These are phyloP conservation scores for Endotrypanum monterogeii DNA, from an alignment of 208 protist species.

Conservation along the genomic window DNA sequence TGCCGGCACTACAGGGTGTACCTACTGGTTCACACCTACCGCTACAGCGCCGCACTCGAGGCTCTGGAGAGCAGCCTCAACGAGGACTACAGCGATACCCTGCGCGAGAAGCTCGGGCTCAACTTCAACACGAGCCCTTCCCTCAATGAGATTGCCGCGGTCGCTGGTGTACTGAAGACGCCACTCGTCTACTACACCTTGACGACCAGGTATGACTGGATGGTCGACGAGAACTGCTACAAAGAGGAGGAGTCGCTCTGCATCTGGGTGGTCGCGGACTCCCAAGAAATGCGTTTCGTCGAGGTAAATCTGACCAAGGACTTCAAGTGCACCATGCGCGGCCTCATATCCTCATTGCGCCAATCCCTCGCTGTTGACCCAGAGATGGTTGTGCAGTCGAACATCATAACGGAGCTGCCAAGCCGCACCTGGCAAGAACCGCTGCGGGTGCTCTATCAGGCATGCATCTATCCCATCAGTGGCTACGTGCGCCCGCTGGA, in stretches of 20 bases:
- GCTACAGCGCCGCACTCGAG: slow-evolving; percentile 89
- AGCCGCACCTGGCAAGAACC: slow-evolving; percentile 79
- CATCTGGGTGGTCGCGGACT: slow-evolving; percentile 86
- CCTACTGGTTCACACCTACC: slow-evolving; percentile 77
- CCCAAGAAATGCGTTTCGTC: slow-evolving; percentile 84
- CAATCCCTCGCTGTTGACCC: slow-evolving; percentile 68
- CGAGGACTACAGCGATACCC: slow-evolving; percentile 70
- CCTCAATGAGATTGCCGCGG: slow-evolving; percentile 84
- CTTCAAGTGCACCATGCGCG: slow-evolving; percentile 65
- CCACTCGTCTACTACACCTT: slow-evolving; percentile 82
- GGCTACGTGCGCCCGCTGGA: slow-evolving; percentile 79
- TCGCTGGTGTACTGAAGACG: slow-evolving; percentile 54
- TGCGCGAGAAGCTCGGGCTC: slow-evolving; percentile 71
- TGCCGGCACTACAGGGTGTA: slow-evolving; percentile 71
- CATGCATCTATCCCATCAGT: slow-evolving; percentile 85
- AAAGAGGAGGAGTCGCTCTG: slow-evolving; percentile 66
- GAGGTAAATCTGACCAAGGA: slow-evolving; percentile 85
- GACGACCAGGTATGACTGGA: slow-evolving; percentile 73
- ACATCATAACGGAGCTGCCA: slow-evolving; percentile 73
- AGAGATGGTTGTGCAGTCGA: slow-evolving; percentile 26
- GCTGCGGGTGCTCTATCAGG: slow-evolving; percentile 78
- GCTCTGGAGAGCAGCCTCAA: slow-evolving; percentile 72
- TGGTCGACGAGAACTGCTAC: slow-evolving; percentile 35
- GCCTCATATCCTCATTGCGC: slow-evolving; percentile 55
- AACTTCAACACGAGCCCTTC: slow-evolving; percentile 75